phyloP scores from a whole-genome alignment of 306 rosid genomes.

The Trichosanthes cucumerina region DNA sequence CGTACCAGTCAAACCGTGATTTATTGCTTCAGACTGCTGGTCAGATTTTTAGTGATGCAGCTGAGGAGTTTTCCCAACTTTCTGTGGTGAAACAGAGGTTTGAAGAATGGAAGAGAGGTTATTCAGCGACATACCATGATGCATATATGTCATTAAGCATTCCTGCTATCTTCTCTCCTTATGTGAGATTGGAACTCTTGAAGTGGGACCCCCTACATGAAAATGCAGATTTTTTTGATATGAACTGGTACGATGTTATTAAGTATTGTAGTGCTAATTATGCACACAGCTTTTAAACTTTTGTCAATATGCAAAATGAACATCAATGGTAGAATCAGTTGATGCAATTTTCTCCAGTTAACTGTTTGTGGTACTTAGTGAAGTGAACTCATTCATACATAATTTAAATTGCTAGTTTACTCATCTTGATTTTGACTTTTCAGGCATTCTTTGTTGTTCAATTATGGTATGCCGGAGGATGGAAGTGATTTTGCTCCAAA shows the following conservation, averaged over 20 bases:
- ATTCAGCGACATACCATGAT: slow-evolving; percentile 57
- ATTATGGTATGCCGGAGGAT: slow-evolving; percentile 62
- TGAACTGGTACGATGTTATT: slow-evolving; percentile 64
- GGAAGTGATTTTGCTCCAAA: slow-evolving; percentile 48
- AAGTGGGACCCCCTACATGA: slow-evolving; percentile 91
- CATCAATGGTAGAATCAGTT: neutral
- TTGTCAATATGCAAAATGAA: neutral
- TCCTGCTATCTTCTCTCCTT: slow-evolving; percentile 85
- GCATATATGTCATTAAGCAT: slow-evolving; percentile 85
- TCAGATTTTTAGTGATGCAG: slow-evolving; percentile 78
- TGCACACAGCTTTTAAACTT: neutral
- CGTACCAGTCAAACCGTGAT: slow-evolving; percentile 51
- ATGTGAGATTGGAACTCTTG: slow-evolving; percentile 86
- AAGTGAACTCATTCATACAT: neutral
- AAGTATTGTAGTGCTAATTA: neutral
- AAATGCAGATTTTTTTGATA: slow-evolving; percentile 66
- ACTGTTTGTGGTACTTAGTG: neutral
- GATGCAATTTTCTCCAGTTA: neutral
- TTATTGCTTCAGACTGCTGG: slow-evolving; percentile 71
- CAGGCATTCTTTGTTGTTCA: slow-evolving; percentile 72
- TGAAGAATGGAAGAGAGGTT: slow-evolving; percentile 82
- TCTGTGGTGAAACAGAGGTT: slow-evolving; percentile 64
- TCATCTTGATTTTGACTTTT: neutral
- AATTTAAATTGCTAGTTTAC: neutral
- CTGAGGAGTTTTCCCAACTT: slow-evolving; percentile 75